Evolutionary conservation across 208 protist genomes (phyloP).

Genomic region (Leishmania aethiopica): DNA sequence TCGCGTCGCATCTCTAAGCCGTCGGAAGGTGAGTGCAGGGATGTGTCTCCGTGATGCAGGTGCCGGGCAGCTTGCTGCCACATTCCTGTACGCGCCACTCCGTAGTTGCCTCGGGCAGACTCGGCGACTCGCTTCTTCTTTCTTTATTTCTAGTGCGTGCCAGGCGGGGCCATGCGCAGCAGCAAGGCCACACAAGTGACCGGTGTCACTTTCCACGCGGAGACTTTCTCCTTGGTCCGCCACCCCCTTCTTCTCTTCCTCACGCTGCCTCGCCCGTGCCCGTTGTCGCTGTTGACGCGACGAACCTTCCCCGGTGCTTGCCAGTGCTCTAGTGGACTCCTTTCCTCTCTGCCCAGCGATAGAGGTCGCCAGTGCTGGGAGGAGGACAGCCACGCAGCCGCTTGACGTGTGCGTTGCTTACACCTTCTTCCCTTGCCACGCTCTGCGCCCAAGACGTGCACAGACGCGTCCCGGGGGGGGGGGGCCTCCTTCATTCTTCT

Average conservation of each 20-base stretch:
- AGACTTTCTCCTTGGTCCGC: too few species aligned
- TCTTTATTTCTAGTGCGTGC: neutral
- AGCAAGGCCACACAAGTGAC: neutral
- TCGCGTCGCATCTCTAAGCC: constrained; percentile 49
- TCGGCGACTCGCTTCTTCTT: neutral
- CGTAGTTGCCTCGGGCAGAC: neutral
- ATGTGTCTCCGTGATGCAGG: neutral
- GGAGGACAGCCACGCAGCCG: neutral
- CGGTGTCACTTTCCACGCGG: neutral
- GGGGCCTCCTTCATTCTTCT: neutral
- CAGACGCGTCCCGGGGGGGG: too few species aligned
- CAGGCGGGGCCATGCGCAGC: neutral
- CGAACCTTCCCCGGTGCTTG: neutral
- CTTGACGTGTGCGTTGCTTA: neutral
- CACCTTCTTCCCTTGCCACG: neutral
- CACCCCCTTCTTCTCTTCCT: neutral
- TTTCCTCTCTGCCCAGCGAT: neutral
- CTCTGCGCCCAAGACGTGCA: neutral
- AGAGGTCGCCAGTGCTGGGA: neutral
- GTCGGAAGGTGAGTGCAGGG: too few species aligned
- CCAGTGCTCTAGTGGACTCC: neutral
- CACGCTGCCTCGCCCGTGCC: neutral
- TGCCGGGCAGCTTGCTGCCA: neutral
- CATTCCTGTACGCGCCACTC: neutral
- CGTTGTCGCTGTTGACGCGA: neutral